These are phyloP conservation scores for Kwoniella sp. DNA, from an alignment of 768 basidiomycete genomes.

Conservation along the genomic window DNA sequence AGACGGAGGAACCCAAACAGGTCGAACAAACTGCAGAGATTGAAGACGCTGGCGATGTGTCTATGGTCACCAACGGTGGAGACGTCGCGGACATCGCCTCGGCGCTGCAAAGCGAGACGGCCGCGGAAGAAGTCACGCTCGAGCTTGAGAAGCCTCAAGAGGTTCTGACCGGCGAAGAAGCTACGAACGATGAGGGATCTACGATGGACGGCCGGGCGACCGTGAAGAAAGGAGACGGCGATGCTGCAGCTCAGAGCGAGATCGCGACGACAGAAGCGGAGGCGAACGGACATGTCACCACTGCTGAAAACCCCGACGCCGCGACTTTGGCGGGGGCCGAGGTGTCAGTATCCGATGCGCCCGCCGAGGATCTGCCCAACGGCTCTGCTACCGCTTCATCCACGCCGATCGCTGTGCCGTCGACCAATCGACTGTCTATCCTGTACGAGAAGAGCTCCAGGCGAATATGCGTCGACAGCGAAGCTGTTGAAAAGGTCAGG, in stretches of 20 bases:
- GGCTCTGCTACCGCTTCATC: background rate
- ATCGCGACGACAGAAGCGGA: conserved; percentile 9
- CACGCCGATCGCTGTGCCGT: conserved; percentile 19
- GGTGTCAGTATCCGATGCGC: too few species aligned
- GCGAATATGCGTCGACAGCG: conserved; percentile 82
- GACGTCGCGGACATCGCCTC: background rate
- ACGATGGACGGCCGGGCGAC: too few species aligned
- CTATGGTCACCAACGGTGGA: conserved; percentile 17
- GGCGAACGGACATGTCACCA: too few species aligned
- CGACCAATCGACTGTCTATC: conserved; percentile 66
- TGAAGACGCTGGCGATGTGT: conserved; percentile 18
- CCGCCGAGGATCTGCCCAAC: background rate
- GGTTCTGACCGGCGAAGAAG: too few species aligned
- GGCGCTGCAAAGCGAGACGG: too few species aligned
- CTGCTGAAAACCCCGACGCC: background rate
- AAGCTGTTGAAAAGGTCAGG: conserved; percentile 73
- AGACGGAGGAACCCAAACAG: background rate
- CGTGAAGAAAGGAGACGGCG: conserved; percentile 3
- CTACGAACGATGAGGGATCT: too few species aligned
- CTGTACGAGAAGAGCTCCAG: conserved; percentile 86
- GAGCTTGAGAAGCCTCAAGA: too few species aligned
- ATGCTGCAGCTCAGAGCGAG: conserved; percentile 8
- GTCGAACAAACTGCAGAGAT: background rate
- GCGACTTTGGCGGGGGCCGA: background rate
- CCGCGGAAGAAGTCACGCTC: too few species aligned